Evolutionary conservation across 139 green algal species (phyloP).

Genomic region (Picochlorum sp.): DNA sequence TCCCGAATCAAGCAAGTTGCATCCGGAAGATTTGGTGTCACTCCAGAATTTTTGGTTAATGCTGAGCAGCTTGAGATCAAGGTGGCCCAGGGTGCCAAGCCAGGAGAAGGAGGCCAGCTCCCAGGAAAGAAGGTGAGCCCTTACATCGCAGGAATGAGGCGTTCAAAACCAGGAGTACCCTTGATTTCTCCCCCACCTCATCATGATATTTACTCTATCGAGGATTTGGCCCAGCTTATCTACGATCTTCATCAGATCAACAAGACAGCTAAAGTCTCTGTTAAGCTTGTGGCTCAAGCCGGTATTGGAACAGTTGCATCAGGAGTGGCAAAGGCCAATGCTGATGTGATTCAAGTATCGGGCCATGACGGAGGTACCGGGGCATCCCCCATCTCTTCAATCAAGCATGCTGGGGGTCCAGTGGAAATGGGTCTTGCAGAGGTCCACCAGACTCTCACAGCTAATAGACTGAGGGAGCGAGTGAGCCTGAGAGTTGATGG

Average conservation of each 20-base stretch:
- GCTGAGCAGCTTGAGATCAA: slow-evolving; percentile 99
- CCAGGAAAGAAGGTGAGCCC: slow-evolving; percentile 89
- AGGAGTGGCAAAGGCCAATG: slow-evolving; percentile 97
- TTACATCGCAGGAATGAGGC: slow-evolving; percentile 91
- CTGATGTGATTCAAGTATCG: slow-evolving; percentile 91
- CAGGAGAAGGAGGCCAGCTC: slow-evolving; percentile 94
- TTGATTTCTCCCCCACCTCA: slow-evolving; percentile 97
- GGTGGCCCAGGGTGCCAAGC: slow-evolving; percentile 86
- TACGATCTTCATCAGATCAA: slow-evolving; percentile 90
- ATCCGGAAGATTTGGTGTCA: slow-evolving; percentile 93
- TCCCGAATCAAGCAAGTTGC: slow-evolving; percentile 95
- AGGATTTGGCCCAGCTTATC: slow-evolving; percentile 99
- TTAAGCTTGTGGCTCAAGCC: slow-evolving; percentile 97
- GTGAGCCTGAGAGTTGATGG: slow-evolving; percentile 90
- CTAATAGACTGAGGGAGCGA: slow-evolving; percentile 88
- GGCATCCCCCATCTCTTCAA: slow-evolving; percentile 89
- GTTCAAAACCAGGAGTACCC: slow-evolving; percentile 94
- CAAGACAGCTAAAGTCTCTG: slow-evolving; percentile 76
- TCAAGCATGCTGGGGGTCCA: slow-evolving; percentile 97
- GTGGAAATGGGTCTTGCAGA: slow-evolving; percentile 94
- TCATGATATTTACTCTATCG: slow-evolving; percentile 99
- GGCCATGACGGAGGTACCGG: slow-evolving; percentile 97
- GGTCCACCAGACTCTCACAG: slow-evolving; percentile 66
- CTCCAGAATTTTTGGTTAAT: slow-evolving; percentile 94
- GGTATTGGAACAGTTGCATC: slow-evolving; percentile 95